A percentile compares a stretch with the other conserved stretches of the same genome.
phyloP scores from a whole-genome alignment of 352 stramenopile species.

The Globisporangium heterothallicum region DNA sequence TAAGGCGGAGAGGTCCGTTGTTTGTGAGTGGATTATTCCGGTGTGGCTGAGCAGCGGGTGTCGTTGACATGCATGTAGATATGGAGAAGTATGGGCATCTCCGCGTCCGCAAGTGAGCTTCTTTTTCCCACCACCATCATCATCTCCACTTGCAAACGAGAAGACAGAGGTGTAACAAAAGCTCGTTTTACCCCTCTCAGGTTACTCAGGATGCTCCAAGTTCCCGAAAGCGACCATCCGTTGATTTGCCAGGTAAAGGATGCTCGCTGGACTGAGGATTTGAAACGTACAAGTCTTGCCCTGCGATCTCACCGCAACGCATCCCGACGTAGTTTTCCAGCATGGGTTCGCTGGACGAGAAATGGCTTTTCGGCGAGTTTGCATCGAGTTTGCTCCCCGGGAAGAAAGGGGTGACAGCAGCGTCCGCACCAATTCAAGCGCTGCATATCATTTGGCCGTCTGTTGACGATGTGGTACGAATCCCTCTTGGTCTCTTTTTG shows the following conservation, averaged over 20 bases:
- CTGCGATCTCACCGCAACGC: too few relatives aligned
- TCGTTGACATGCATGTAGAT: conserved; percentile 24
- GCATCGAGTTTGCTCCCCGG: conserved; percentile 48
- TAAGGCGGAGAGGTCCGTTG: too few relatives aligned
- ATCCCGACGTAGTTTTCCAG: too few relatives aligned
- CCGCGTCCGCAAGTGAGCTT: conserved; percentile 34
- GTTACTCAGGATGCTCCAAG: conserved; percentile 43
- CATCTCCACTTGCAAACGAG: too few relatives aligned
- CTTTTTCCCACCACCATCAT: too few relatives aligned
- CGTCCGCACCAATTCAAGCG: conserved; percentile 34
- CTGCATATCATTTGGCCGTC: conserved; percentile 81
- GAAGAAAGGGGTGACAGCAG: conserved; percentile 24
- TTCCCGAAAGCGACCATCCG: conserved; percentile 46
- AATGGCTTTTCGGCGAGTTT: conserved; percentile 82
- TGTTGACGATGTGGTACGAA: conserved; percentile 66
- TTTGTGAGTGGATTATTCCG: conserved; percentile 12
- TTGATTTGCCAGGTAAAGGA: conserved; percentile 55
- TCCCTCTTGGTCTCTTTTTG: too few relatives aligned
- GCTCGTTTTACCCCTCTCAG: conserved; percentile 17
- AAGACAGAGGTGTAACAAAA: too few relatives aligned
- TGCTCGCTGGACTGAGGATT: too few relatives aligned
- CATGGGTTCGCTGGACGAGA: conserved; percentile 72
- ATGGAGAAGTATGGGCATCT: conserved; percentile 83
- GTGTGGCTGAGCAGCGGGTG: background rate
- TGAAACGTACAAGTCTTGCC: too few relatives aligned